A percentile compares a stretch with the other conserved stretches of the same genome.
phyloP scores from a whole-genome alignment of 495 filamentous ascomycete genomes.

The Neurospora sp. region DNA sequence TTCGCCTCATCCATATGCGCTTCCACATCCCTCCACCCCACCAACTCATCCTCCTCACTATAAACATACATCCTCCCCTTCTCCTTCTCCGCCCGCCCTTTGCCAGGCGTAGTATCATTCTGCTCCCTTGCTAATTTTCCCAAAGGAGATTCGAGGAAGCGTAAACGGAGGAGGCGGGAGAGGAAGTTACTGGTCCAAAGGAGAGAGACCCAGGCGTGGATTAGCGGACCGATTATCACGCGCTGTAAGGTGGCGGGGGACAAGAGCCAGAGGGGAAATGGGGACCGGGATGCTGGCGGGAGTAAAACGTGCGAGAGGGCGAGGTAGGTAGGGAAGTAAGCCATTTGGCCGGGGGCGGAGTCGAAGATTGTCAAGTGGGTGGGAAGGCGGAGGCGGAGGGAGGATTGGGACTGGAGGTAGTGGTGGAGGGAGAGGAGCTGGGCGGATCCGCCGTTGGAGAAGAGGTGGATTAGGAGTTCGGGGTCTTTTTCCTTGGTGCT shows the following conservation, averaged over 20 bases:
- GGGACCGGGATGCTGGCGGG: background rate
- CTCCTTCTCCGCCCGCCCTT: slow-evolving; percentile 16
- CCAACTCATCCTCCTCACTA: slow-evolving; percentile 26
- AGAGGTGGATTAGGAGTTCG: slow-evolving; percentile 31
- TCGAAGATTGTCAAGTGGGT: slow-evolving; percentile 28
- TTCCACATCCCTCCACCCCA: slow-evolving; percentile 32
- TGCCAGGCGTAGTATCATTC: slow-evolving; percentile 10
- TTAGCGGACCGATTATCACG: too few species aligned
- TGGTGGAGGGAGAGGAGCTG: slow-evolving; percentile 17
- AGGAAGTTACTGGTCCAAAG: slow-evolving; percentile 12
- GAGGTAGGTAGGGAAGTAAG: slow-evolving; percentile 14
- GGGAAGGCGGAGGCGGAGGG: slow-evolving; percentile 9
- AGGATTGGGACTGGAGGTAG: slow-evolving; percentile 10
- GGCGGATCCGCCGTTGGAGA: slow-evolving; percentile 35
- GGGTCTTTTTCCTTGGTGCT: slow-evolving; percentile 5
- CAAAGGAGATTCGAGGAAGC: slow-evolving; percentile 16
- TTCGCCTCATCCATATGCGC: slow-evolving; percentile 26
- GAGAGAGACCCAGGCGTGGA: slow-evolving; percentile 10
- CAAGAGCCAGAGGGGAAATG: background rate
- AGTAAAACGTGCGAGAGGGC: slow-evolving; percentile 13
- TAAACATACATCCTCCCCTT: slow-evolving; percentile 34
- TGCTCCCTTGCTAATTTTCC: slow-evolving; percentile 14
- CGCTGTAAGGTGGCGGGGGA: too few species aligned
- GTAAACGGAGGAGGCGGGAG: background rate
- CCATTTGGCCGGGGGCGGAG: slow-evolving; percentile 28